These are phyloP conservation scores for Naganishia kalamii DNA, from an alignment of 768 basidiomycete genomes.

Conservation along the genomic window DNA sequence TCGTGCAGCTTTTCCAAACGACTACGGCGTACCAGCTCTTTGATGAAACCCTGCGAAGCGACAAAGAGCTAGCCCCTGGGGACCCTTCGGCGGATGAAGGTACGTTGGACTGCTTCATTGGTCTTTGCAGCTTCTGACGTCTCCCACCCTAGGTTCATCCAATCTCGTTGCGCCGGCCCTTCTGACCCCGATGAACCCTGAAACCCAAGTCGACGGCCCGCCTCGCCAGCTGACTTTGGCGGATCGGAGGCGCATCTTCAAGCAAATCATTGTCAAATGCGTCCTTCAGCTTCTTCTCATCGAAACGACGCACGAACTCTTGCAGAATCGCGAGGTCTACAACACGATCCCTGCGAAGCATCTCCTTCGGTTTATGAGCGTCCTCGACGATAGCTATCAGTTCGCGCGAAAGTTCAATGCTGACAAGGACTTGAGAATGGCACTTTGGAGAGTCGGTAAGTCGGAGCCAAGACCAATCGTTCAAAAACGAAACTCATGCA, in stretches of 20 bases:
- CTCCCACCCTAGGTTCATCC: constrained; percentile 31
- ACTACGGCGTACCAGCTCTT: constrained; percentile 97
- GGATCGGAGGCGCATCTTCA: constrained; percentile 80
- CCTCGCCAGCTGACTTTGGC: constrained; percentile 38
- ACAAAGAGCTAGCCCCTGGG: constrained; percentile 47
- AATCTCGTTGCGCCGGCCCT: constrained; percentile 55
- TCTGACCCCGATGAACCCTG: constrained; percentile 64
- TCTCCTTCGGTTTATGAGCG: constrained; percentile 84
- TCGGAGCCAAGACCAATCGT: constrained; percentile 33
- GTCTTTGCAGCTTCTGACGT: background rate
- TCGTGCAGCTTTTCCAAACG: constrained; percentile 91
- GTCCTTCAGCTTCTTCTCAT: constrained; percentile 92
- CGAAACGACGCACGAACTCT: constrained; percentile 90
- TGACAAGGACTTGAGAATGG: constrained; percentile 91
- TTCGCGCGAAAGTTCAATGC: constrained; percentile 97
- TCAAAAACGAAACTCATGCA: no score
- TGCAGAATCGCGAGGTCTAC: constrained; percentile 88
- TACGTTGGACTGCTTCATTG: constrained; percentile 18
- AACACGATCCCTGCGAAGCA: constrained; percentile 89
- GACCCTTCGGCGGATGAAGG: constrained; percentile 29
- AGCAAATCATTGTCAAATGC: constrained; percentile 99
- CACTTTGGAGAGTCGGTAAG: constrained; percentile 98
- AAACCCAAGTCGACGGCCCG: constrained; percentile 32
- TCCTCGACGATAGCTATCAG: constrained; percentile 93
- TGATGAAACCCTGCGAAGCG: constrained; percentile 80